Conservation (phyloP, 1,284 basidiomycete genomes). For the Sporisorium reilianum region DNA sequence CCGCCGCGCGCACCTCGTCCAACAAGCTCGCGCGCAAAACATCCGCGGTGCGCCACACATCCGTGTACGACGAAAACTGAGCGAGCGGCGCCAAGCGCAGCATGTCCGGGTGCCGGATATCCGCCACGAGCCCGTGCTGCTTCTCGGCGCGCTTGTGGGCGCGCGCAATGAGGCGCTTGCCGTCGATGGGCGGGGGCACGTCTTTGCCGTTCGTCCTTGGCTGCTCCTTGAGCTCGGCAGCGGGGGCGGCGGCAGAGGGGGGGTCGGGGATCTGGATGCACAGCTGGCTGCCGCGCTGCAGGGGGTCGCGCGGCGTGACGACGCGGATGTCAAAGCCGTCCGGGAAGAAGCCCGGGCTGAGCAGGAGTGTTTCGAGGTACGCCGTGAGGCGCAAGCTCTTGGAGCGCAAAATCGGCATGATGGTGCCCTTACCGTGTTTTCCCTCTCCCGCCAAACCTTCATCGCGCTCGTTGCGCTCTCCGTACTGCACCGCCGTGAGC, state of each 20-base stretch:
- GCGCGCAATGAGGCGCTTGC: slow-evolving; percentile 50
- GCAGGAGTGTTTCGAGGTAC: slow-evolving; percentile 58
- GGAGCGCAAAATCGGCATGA: slow-evolving; percentile 60
- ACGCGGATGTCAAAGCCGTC: slow-evolving; percentile 45
- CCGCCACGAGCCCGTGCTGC: slow-evolving; percentile 56
- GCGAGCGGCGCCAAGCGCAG: slow-evolving; percentile 64
- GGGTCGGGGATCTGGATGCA: slow-evolving; percentile 58
- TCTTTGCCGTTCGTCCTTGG: slow-evolving; percentile 22
- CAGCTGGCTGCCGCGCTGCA: slow-evolving; percentile 61
- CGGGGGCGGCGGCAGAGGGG: slow-evolving; percentile 5
- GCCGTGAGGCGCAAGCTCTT: slow-evolving; percentile 61
- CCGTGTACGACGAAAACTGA: slow-evolving; percentile 59
- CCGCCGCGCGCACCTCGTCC: slow-evolving; percentile 32
- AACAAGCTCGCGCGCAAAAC: slow-evolving; percentile 47
- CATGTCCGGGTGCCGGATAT: slow-evolving; percentile 64
- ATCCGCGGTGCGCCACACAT: slow-evolving; percentile 62
- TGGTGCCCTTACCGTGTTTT: slow-evolving; percentile 49
- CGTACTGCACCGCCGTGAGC: slow-evolving; percentile 31
- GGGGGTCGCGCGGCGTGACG: slow-evolving; percentile 59
- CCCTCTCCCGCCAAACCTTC: slow-evolving; percentile 11
- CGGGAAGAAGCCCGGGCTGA: slow-evolving; percentile 54
- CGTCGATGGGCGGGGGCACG: slow-evolving; percentile 57
- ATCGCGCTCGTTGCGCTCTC: slow-evolving; percentile 9
- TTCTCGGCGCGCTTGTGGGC: slow-evolving; percentile 57
- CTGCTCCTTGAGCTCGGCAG: slow-evolving; percentile 3